These are phyloP conservation scores for Xylariaceae sp. DNA, from an alignment of 2,329 filamentous ascomycete genomes.

Conservation along the genomic window DNA sequence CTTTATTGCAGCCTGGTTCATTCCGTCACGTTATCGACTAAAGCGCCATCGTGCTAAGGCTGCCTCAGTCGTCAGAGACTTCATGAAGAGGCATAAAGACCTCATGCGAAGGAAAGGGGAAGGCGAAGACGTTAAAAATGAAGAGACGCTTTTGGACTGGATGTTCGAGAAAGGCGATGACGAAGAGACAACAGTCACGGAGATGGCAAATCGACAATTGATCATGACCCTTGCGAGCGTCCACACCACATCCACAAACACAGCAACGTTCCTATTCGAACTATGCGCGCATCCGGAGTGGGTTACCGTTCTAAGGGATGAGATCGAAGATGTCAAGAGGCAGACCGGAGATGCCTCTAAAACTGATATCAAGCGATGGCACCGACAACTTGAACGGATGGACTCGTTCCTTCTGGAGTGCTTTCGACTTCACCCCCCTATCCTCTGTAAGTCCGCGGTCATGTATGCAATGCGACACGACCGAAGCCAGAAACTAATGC, in stretches of 20 bases:
- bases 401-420: slow-evolving; percentile 10
- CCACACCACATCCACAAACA: slow-evolving; percentile 1
- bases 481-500: background rate
- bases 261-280: slow-evolving; percentile 2
- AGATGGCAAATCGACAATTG: slow-evolving; percentile 1
- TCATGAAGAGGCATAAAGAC: background rate
- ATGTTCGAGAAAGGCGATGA: slow-evolving; percentile 2
- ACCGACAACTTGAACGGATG: slow-evolving; percentile 2
- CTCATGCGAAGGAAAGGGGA: background rate
- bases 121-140: background rate
- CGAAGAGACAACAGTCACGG: background rate
- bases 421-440: slow-evolving; percentile 3
- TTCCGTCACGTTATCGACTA: background rate
- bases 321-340: slow-evolving; percentile 3
- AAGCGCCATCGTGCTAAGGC: background rate
- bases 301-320: slow-evolving; percentile 1
- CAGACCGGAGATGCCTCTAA: background rate
- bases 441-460: slow-evolving; percentile 1
- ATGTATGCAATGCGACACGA: background rate
- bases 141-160: slow-evolving; percentile 3
- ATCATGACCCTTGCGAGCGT: slow-evolving; percentile 3
- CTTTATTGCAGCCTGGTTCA: background rate
- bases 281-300: slow-evolving; percentile 5
- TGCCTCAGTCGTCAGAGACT: background rate
- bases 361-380: background rate